Evolutionary conservation across 768 basidiomycete genomes (phyloP).

Genomic region (Rhodotorula kratochvilovae): DNA sequence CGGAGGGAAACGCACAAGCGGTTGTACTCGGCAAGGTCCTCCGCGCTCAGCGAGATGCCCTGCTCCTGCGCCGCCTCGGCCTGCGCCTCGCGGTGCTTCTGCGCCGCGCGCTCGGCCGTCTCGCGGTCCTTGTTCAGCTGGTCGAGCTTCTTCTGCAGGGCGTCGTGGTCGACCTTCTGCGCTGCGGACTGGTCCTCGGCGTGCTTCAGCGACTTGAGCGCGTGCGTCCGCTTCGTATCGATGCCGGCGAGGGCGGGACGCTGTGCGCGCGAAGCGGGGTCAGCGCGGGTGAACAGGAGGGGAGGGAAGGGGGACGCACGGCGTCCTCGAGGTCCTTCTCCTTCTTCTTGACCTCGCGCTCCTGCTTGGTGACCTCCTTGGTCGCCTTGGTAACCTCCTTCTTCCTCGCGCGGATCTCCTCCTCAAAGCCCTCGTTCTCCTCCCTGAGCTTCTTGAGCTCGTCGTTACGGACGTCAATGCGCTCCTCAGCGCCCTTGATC

Average conservation of each 20-base stretch:
- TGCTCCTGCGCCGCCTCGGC: constrained; percentile 61
- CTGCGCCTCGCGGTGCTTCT: constrained; percentile 75
- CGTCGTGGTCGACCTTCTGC: constrained; percentile 56
- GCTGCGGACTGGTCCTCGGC: constrained; percentile 62
- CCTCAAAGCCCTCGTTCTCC: constrained; percentile 61
- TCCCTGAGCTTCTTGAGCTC: constrained; percentile 64
- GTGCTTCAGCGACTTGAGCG: constrained; percentile 69
- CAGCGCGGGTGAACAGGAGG: background rate
- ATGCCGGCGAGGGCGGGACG: constrained; percentile 75
- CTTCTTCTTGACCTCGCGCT: constrained; percentile 80
- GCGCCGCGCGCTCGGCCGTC: constrained; percentile 63
- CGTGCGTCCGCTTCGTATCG: constrained; percentile 83
- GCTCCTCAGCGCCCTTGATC: constrained; percentile 65
- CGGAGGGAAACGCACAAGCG: constrained; percentile 57
- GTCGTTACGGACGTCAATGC: constrained; percentile 69
- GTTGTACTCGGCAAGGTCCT: constrained; percentile 81
- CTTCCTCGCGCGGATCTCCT: constrained; percentile 71
- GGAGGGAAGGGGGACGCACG: constrained; percentile 50
- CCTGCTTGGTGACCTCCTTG: constrained; percentile 70
- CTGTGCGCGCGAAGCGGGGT: constrained; percentile 49
- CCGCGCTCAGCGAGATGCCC: constrained; percentile 73
- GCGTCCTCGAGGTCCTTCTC: constrained; percentile 83
- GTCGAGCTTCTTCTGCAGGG: constrained; percentile 47
- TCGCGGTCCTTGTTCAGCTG: constrained; percentile 62
- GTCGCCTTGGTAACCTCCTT: constrained; percentile 75